These are phyloP conservation scores for Pascua guehoae DNA, from an alignment of 1,284 basidiomycete genomes.

Conservation along the genomic window DNA sequence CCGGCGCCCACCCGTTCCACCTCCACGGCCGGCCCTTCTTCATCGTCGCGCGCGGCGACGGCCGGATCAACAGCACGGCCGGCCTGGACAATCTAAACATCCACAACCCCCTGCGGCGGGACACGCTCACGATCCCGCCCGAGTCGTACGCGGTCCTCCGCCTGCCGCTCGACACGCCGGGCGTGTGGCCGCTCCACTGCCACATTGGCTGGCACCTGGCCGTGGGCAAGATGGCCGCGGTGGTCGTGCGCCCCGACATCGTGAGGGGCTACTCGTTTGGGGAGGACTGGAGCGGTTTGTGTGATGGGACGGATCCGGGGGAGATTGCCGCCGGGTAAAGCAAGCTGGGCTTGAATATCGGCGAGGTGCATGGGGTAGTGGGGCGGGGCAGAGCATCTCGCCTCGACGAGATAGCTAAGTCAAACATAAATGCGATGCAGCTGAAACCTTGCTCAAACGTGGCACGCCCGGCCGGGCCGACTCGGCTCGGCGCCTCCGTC, in stretches of 20 bases:
- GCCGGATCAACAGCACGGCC: slow-evolving; percentile 24
- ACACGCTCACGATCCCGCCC: slow-evolving; percentile 38
- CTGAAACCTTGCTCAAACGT: too few relatives aligned
- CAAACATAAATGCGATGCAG: too few relatives aligned
- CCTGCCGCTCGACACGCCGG: slow-evolving; percentile 23
- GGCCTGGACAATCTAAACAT: slow-evolving; percentile 24
- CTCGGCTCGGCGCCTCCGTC: too few relatives aligned
- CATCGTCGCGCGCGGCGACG: slow-evolving; percentile 41
- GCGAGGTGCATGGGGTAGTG: too few relatives aligned
- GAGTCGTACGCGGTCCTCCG: slow-evolving; percentile 29
- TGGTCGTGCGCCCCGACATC: slow-evolving; percentile 22
- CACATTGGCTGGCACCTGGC: slow-evolving; percentile 31
- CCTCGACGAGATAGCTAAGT: too few relatives aligned
- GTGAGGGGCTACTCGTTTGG: slow-evolving; percentile 10
- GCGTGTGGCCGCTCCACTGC: slow-evolving; percentile 28
- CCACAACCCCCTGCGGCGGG: slow-evolving; percentile 45
- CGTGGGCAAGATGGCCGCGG: slow-evolving; percentile 10
- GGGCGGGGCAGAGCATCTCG: too few relatives aligned
- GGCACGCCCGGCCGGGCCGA: too few relatives aligned
- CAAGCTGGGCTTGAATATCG: too few relatives aligned
- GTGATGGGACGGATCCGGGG: slow-evolving; percentile 7
- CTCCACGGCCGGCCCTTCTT: slow-evolving; percentile 31
- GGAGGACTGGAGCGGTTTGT: slow-evolving; percentile 15
- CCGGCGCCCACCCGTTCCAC: slow-evolving; percentile 47
- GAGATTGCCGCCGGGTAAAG: slow-evolving; percentile 12